Percentiles rank a stretch among this genome's conserved stretches.
Evolutionary conservation across 2,329 filamentous ascomycete genomes (phyloP).

Genomic region (Clonostachys byssicola): DNA sequence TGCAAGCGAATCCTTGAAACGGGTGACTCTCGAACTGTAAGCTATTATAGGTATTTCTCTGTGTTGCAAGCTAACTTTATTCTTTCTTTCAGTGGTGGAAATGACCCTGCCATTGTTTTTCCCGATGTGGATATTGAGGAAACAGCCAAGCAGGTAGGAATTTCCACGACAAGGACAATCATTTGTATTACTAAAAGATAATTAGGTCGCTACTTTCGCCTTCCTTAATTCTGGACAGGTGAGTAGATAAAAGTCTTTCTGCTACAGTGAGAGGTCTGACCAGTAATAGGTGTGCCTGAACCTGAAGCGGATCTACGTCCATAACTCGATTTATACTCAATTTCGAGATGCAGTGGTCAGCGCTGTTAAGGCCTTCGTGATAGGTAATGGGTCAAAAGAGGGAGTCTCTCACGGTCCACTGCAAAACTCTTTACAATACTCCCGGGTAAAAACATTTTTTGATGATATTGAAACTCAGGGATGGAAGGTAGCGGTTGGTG

Average conservation of each 20-base stretch:
- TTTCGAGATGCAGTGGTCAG: slow-evolving; percentile 19
- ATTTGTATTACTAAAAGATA: too few species aligned
- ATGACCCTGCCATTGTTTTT: slow-evolving; percentile 33
- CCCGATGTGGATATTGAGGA: slow-evolving; percentile 49
- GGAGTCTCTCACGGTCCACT: slow-evolving; percentile 41
- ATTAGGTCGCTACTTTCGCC: slow-evolving; percentile 37
- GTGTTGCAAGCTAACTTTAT: too few species aligned
- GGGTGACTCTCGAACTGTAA: slow-evolving; percentile 4
- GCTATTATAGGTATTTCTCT: too few species aligned
- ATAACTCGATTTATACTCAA: slow-evolving; percentile 49
- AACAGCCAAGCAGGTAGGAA: too few species aligned
- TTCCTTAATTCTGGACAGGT: slow-evolving; percentile 55
- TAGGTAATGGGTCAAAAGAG: slow-evolving; percentile 33
- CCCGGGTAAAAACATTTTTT: slow-evolving; percentile 48
- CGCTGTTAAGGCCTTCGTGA: slow-evolving; percentile 19
- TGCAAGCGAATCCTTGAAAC: slow-evolving; percentile 2
- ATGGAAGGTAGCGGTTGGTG: slow-evolving; percentile 32
- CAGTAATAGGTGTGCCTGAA: slow-evolving; percentile 20
- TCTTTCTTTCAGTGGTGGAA: too few species aligned
- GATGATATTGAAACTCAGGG: slow-evolving; percentile 36
- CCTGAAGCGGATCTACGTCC: slow-evolving; percentile 58
- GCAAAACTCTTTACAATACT: slow-evolving; percentile 54
- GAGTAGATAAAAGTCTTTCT: too few species aligned
- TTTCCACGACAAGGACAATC: too few species aligned
- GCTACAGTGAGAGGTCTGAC: too few species aligned